phyloP scores from a whole-genome alignment of 441 rosid species.

The Oxalis stricta region DNA sequence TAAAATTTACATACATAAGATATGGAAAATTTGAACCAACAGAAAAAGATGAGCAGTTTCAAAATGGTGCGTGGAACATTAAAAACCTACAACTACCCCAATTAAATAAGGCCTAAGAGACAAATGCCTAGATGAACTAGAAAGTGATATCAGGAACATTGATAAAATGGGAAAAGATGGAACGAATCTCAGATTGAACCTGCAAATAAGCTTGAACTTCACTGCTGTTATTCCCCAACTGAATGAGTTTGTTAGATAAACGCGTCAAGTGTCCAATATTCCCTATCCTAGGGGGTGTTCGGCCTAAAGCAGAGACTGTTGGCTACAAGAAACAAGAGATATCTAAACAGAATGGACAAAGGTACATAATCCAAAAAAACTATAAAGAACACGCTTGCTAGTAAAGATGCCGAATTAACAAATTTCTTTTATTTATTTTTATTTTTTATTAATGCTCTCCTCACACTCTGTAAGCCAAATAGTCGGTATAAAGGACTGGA shows the following conservation, averaged over 20 bases:
- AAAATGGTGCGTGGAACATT: no score
- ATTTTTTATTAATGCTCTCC: no score
- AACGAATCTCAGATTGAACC: slow-evolving; percentile 33
- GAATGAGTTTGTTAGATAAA: slow-evolving; percentile 73
- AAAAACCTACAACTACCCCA: no score
- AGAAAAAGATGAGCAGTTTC: no score
- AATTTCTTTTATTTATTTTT: no score
- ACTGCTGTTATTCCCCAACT: slow-evolving; percentile 48
- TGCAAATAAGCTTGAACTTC: slow-evolving; percentile 59
- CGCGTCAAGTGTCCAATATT: slow-evolving; percentile 85
- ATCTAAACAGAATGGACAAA: neutral
- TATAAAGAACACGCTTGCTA: neutral
- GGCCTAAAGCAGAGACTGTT: slow-evolving; percentile 58
- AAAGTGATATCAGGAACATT: no score
- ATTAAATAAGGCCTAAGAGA: neutral
- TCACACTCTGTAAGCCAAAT: no score
- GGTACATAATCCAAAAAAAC: neutral
- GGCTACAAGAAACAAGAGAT: slow-evolving; percentile 35
- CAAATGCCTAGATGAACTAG: no score
- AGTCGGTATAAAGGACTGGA: neutral
- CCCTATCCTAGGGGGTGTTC: slow-evolving; percentile 60
- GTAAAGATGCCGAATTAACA: neutral
- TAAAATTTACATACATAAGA: no score
- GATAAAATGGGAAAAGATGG: no score
- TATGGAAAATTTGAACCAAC: no score